A percentile compares a stretch with the other conserved stretches of the same genome.
phyloP scores from a whole-genome alignment of 2,329 filamentous ascomycete species.

The Stachybotrys chlorohalonatus region DNA sequence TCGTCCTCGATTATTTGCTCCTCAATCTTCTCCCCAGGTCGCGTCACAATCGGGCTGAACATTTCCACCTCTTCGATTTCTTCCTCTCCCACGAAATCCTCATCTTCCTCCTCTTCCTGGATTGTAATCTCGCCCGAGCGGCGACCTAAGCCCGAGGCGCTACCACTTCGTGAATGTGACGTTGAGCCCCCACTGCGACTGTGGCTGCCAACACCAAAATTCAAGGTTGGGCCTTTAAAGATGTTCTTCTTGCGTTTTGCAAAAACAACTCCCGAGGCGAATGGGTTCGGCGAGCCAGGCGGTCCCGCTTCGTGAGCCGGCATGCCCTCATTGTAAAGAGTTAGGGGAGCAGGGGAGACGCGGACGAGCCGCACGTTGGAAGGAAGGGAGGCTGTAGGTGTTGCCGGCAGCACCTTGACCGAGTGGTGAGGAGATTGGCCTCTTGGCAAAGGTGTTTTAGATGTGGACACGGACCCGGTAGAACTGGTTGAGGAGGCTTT shows the following conservation, averaged over 20 bases:
- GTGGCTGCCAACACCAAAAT: slow-evolving; percentile 35
- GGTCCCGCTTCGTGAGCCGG: slow-evolving; percentile 32
- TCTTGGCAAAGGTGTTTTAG: slow-evolving; percentile 54
- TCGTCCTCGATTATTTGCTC: slow-evolving; percentile 38
- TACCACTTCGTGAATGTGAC: slow-evolving; percentile 48
- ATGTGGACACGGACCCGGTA: slow-evolving; percentile 61
- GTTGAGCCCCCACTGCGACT: slow-evolving; percentile 28
- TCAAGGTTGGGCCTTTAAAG: slow-evolving; percentile 71
- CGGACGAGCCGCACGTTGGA: slow-evolving; percentile 79
- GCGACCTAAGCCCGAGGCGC: slow-evolving; percentile 53
- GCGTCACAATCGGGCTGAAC: slow-evolving; percentile 41
- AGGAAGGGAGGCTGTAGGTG: slow-evolving; percentile 72
- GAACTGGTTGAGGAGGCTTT: slow-evolving; percentile 93
- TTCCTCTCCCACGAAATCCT: slow-evolving; percentile 23
- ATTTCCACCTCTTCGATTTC: slow-evolving; percentile 50
- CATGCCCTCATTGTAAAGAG: slow-evolving; percentile 50
- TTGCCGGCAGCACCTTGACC: slow-evolving; percentile 90
- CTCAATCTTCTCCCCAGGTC: slow-evolving; percentile 34
- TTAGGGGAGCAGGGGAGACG: slow-evolving; percentile 39
- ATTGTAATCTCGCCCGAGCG: slow-evolving; percentile 69
- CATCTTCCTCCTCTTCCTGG: slow-evolving; percentile 53
- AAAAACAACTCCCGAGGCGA: slow-evolving; percentile 59
- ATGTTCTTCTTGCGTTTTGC: slow-evolving; percentile 72
- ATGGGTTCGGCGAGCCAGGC: slow-evolving; percentile 48
- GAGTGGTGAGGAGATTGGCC: slow-evolving; percentile 77